phyloP scores from a whole-genome alignment of 2,329 filamentous ascomycete species.

The Myriosclerotinia duriaeana region DNA sequence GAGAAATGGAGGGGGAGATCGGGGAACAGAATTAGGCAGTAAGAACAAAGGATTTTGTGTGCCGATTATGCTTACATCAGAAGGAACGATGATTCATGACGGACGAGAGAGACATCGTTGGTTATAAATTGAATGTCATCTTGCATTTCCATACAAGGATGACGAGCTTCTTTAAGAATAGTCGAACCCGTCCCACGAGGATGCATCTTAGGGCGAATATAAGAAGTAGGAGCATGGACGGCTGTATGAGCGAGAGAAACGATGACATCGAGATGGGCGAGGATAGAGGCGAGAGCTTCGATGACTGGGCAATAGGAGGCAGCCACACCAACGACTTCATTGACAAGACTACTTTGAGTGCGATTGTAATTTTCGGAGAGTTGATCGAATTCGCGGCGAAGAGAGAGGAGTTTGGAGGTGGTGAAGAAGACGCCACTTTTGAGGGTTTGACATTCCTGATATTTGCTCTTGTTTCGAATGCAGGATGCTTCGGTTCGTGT shows the following conservation, averaged over 20 bases:
- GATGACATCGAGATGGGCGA: slow-evolving; percentile 93
- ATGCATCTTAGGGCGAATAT: slow-evolving; percentile 89
- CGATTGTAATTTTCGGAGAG: slow-evolving; percentile 92
- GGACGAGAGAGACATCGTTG: slow-evolving; percentile 83
- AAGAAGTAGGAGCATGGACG: slow-evolving; percentile 87
- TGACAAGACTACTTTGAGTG: slow-evolving; percentile 86
- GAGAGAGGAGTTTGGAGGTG: slow-evolving; percentile 73
- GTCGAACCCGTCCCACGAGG: slow-evolving; percentile 84
- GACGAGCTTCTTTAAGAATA: slow-evolving; percentile 85
- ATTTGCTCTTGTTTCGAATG: slow-evolving; percentile 86
- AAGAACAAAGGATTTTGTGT: too few relatives aligned
- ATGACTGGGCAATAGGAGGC: slow-evolving; percentile 93
- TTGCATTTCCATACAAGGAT: slow-evolving; percentile 98
- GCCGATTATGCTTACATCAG: too few relatives aligned
- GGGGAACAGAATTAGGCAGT: too few relatives aligned
- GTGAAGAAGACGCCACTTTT: slow-evolving; percentile 99
- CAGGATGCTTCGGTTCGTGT: slow-evolving; percentile 88
- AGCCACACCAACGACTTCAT: slow-evolving; percentile 88
- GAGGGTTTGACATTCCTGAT: slow-evolving; percentile 94
- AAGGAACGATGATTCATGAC: slow-evolving; percentile 81
- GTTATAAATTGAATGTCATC: slow-evolving; percentile 99
- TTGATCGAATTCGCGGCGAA: slow-evolving; percentile 90
- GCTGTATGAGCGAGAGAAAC: slow-evolving; percentile 91
- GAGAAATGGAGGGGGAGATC: too few relatives aligned
- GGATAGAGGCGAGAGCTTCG: slow-evolving; percentile 81